These are phyloP conservation scores for Platismatia glauca DNA, from an alignment of 495 filamentous ascomycete genomes.

Conservation along the genomic window DNA sequence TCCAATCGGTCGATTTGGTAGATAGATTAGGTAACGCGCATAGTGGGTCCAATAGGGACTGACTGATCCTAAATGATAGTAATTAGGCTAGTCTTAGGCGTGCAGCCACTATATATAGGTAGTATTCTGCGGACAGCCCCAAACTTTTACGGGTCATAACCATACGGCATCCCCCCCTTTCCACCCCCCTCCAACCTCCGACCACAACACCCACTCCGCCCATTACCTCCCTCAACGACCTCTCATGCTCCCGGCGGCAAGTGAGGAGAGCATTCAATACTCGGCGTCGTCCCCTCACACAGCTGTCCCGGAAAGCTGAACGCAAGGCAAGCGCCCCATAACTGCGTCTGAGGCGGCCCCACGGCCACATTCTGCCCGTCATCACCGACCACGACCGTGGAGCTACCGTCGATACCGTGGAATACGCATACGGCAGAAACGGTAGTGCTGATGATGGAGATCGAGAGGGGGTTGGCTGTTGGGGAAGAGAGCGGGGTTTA, in stretches of 20 bases:
- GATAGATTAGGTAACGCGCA: too few relatives aligned
- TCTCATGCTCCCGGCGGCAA: background rate
- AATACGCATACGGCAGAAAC: background rate
- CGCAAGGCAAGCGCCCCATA: constrained; percentile 1
- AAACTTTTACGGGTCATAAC: too few relatives aligned
- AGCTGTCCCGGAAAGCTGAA: constrained; percentile 8
- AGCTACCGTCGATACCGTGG: constrained; percentile 8
- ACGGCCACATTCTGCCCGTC: background rate
- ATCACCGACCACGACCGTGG: background rate
- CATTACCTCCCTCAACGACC: too few relatives aligned
- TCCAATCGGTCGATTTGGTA: too few relatives aligned
- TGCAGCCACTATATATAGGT: too few relatives aligned
- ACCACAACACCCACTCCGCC: too few relatives aligned
- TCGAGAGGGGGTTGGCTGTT: background rate
- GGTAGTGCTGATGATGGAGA: background rate
- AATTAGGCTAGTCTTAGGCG: too few relatives aligned
- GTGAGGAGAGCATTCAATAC: background rate
- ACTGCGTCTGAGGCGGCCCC: background rate
- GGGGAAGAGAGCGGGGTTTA: background rate
- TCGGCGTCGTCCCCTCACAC: background rate
- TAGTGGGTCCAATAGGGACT: too few relatives aligned
- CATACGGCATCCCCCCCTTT: too few relatives aligned
- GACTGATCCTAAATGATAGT: too few relatives aligned
- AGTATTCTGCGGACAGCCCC: too few relatives aligned
- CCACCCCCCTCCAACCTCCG: too few relatives aligned